These are phyloP conservation scores for Magnolia kwangsiensis DNA, from an alignment of 164 flowering plant species.

Conservation along the genomic window DNA sequence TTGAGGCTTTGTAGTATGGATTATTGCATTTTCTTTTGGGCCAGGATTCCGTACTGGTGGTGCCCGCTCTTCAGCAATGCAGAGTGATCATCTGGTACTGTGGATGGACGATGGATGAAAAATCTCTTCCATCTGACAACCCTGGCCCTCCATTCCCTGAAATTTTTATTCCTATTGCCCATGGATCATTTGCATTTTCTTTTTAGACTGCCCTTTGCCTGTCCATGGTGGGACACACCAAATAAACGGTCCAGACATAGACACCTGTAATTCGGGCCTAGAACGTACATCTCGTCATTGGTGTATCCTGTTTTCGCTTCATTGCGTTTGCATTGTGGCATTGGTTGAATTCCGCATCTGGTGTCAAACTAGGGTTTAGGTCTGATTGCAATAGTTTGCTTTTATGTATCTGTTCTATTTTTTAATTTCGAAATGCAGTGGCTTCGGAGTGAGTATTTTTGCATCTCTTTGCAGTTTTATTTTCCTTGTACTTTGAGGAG, in stretches of 20 bases:
- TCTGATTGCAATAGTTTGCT: background rate
- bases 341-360: background rate
- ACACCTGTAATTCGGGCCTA: too few relatives aligned
- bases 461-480: background rate
- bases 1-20: background rate
- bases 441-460: too few relatives aligned
- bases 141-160: too few relatives aligned
- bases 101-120: too few relatives aligned
- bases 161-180: too few relatives aligned
- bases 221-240: background rate
- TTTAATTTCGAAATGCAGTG: too few relatives aligned
- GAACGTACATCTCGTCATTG: background rate
- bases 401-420: too few relatives aligned
- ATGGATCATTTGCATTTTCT: too few relatives aligned
- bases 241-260: background rate
- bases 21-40: background rate
- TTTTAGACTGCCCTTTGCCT: background rate
- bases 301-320: background rate
- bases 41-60: background rate
- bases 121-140: too few relatives aligned
- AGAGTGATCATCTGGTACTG: background rate
- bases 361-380: background rate
- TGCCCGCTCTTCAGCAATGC: background rate
- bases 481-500: background rate
- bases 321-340: background rate